phyloP scores from a whole-genome alignment of 345 rosid species.

The Noccaea bulbosa region DNA sequence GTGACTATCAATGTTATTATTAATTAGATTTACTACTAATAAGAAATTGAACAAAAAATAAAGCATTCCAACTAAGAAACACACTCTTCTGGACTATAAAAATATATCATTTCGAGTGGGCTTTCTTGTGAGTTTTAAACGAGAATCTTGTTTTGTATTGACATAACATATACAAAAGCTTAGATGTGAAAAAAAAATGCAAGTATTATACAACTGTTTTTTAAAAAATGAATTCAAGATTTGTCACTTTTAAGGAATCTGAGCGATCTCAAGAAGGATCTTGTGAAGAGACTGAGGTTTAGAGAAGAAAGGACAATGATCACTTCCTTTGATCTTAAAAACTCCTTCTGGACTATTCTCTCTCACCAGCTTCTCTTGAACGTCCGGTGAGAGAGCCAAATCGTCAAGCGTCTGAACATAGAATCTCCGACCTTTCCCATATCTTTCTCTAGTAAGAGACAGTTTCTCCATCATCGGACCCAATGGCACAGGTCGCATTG shows the following conservation, averaged over 20 bases:
- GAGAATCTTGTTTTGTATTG: conserved; percentile 8
- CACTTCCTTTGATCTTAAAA: conserved; percentile 92
- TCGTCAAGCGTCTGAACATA: conserved; percentile 87
- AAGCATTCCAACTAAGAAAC: neutral
- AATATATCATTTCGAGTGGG: neutral
- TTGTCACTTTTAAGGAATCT: conserved; percentile 52
- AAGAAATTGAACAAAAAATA: neutral
- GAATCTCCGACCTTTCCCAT: conserved; percentile 73
- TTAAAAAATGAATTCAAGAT: neutral
- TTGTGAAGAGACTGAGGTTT: conserved; percentile 92
- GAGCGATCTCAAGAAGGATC: conserved; percentile 75
- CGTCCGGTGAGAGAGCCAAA: conserved; percentile 82
- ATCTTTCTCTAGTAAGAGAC: conserved; percentile 62
- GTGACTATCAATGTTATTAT: neutral
- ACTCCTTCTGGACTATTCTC: conserved; percentile 83
- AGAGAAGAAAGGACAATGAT: conserved; percentile 94
- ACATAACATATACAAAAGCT: neutral
- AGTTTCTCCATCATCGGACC: conserved; percentile 93
- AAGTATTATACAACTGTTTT: conserved; percentile 9
- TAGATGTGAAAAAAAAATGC: neutral
- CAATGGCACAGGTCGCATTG: conserved; percentile 78
- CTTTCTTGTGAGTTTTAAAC: neutral
- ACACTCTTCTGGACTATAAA: neutral
- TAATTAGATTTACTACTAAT: neutral
- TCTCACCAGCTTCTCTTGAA: conserved; percentile 85